Evolutionary conservation across 768 basidiomycete species (phyloP), one percentile per base, ranked within the genome.

Genomic region (Suillus subluteus): DNA sequence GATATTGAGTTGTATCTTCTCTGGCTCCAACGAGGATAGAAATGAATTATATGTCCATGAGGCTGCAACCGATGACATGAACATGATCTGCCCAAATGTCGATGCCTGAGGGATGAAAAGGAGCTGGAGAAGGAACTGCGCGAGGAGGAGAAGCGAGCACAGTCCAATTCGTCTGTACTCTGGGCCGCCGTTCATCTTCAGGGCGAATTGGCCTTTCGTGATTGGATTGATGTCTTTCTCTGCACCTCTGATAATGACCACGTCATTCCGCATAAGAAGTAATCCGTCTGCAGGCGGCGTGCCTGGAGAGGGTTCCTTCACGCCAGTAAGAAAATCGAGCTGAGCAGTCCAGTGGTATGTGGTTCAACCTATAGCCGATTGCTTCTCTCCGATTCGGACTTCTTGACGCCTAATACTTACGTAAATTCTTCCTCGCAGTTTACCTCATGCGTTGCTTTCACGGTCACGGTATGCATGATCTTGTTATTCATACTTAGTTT

Each of bases 31-130:
- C 0, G 74, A 76, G 15, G 78, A 78, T 23, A 80, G 71, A 58
- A 73, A 80, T 1, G 76, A 73, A 41, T 80, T 80, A 62, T 80
- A 79, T 2, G 32, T 64, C 79, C 79, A 80, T 1, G 79, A 80
- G 9, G 76, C 73, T 8, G 67, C 74, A 6, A 80, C 72, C 0
- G 79, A 69, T 1, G 63, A 48, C 35, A 80, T 64, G 64, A 80
- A 80, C 75, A 80, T 66, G 62, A 78, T 67, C 63, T 80, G 79
- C 12, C 80, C 79, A 13, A 80, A 79, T 43, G 79, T 70, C 6
- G 65, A 46, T n/a, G 69, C 75, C 62, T 79, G 79, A 4, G 79
- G 79, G 9, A 79, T 78, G 46, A 80, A 73, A 58, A 80, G 70
- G 5, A 79, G 70, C 66, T 80, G 79, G 23, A 72, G 63, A 21